Percentiles rank a stretch among this genome's conserved stretches.
Evolutionary conservation across 768 basidiomycete species (phyloP).

Genomic region (Austroboletus festivus): DNA sequence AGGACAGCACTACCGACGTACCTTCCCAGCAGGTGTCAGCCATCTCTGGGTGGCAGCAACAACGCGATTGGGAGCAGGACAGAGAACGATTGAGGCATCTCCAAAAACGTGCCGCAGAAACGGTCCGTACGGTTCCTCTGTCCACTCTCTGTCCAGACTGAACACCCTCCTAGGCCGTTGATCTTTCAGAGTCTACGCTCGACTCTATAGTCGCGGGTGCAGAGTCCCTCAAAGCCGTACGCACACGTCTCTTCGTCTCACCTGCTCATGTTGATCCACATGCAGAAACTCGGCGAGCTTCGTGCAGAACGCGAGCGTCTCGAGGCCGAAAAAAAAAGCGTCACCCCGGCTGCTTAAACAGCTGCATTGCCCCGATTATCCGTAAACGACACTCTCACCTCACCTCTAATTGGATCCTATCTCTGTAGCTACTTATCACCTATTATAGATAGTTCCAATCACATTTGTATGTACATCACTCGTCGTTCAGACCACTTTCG

Average conservation of each 20-base stretch:
- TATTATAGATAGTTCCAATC: no score
- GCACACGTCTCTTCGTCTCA: slow-evolving; percentile 21
- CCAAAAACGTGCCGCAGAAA: slow-evolving; percentile 48
- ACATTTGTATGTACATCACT: slow-evolving; percentile 1
- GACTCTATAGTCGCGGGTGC: slow-evolving; percentile 56
- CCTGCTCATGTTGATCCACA: not conserved
- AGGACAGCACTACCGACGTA: slow-evolving; percentile 1
- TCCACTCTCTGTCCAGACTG: not conserved
- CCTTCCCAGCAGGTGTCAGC: not conserved
- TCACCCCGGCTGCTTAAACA: slow-evolving; percentile 26
- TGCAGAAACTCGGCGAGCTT: slow-evolving; percentile 34
- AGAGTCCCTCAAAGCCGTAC: slow-evolving; percentile 57
- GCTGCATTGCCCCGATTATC: slow-evolving; percentile 11
- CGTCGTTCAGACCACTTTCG: not conserved
- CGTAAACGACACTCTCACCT: slow-evolving; percentile 21
- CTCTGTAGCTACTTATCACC: slow-evolving; percentile 12
- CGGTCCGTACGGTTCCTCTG: slow-evolving; percentile 34
- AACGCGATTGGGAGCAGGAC: slow-evolving; percentile 44
- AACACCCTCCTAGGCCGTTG: slow-evolving; percentile 41
- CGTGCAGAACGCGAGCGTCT: slow-evolving; percentile 36
- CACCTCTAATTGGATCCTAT: slow-evolving; percentile 30
- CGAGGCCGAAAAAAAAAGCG: slow-evolving; percentile 43
- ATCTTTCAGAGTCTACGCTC: slow-evolving; percentile 66
- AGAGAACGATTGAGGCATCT: slow-evolving; percentile 44
- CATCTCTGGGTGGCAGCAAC: slow-evolving; percentile 19